phyloP scores from a whole-genome alignment of 1,284 basidiomycete genomes.

The Rhizoctonia solani region DNA sequence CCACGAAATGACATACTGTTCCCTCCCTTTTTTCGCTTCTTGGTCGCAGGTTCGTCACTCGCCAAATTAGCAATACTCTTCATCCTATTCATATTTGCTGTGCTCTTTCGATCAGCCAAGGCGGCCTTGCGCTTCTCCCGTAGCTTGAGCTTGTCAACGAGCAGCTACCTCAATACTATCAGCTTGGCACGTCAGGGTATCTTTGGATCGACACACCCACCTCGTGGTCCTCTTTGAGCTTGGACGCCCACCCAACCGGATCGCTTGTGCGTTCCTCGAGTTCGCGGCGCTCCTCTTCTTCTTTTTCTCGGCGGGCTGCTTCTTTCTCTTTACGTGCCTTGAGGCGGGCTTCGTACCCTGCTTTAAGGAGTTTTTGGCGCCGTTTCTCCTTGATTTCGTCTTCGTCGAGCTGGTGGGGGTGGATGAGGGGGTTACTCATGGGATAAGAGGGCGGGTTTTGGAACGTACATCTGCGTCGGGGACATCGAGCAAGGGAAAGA shows the following conservation, averaged over 20 bases:
- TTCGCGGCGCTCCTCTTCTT: conserved; percentile 73
- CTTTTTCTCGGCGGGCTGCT: conserved; percentile 75
- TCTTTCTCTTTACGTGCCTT: conserved; percentile 89
- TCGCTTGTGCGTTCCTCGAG: conserved; percentile 78
- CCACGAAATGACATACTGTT: conserved; percentile 57
- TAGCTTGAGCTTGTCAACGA: conserved; percentile 87
- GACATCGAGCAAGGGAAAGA: conserved; percentile 87
- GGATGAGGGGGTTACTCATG: neutral
- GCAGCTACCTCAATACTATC: conserved; percentile 54
- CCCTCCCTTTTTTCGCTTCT: conserved; percentile 78
- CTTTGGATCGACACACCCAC: conserved; percentile 49
- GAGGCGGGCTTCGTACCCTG: conserved; percentile 90
- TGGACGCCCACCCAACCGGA: conserved; percentile 70
- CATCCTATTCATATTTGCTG: conserved; percentile 95
- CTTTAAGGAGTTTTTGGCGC: conserved; percentile 91
- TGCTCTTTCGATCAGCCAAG: conserved; percentile 88
- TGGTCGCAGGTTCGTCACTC: conserved; percentile 70
- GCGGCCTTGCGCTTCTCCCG: conserved; percentile 81
- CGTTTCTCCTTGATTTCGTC: conserved; percentile 94
- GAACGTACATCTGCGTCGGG: conserved; percentile 82
- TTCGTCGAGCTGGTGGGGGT: conserved; percentile 74
- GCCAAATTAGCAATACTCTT: conserved; percentile 94
- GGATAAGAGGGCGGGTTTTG: neutral
- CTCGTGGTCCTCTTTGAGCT: conserved; percentile 76
- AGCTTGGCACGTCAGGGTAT: conserved; percentile 1